Base-by-base conservation (phyloP, 805 yeast species). In the Maudiozyma pseudohumilis region DNA sequence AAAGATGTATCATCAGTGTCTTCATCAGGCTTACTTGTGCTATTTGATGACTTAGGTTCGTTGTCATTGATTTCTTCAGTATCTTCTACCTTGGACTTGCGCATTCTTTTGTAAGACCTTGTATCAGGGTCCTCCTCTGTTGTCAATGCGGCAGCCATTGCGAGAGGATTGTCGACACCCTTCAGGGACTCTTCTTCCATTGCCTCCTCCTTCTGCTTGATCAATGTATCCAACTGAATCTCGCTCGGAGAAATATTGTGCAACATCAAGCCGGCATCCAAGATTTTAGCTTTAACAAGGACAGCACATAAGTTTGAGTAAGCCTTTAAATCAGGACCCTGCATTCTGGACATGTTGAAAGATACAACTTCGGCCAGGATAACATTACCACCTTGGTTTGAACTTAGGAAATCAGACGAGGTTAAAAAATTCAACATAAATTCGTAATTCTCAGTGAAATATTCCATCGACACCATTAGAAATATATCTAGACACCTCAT, bases 141-240 rank as follows among this genome's bases (percentile, higher is more conserved):
- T 3, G 69, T 66, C 27, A 88, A 64, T 0, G 95, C 94, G 8
- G 92, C 92, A 5, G 96, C 95, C 47, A 87, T 55, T 0, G 96
- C 92, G 34, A 88, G 61, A 0, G 95, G 94, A 43, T 80, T 83
- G 0, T 84, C 80, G 18, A 74, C 69, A 0, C 88, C 80, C 43
- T 66, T 65, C 48, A 68, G 65, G 0, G 82, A 73, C 40, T 75
- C 70, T 10, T 74, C 74, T 12, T 77, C 76, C 39, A 72, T 52
- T 8, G 68, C 64, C 22, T 62, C 60, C 26, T 71, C 68, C 52
- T 74, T 70, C 4, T 54, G 51, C 1, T 59, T 60, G 27, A 75
- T 69, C 21, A 75, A 60, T 8, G 49, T 48, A 0, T 49, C 48
- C 64, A 81, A 64, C 3, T 59, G 69, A 2, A 61, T 66, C 21